A percentile compares a stretch with the other conserved stretches of the same genome.
Conservation (phyloP, 352 stramenopile species). For the Phytophthora podocarpi region DNA sequence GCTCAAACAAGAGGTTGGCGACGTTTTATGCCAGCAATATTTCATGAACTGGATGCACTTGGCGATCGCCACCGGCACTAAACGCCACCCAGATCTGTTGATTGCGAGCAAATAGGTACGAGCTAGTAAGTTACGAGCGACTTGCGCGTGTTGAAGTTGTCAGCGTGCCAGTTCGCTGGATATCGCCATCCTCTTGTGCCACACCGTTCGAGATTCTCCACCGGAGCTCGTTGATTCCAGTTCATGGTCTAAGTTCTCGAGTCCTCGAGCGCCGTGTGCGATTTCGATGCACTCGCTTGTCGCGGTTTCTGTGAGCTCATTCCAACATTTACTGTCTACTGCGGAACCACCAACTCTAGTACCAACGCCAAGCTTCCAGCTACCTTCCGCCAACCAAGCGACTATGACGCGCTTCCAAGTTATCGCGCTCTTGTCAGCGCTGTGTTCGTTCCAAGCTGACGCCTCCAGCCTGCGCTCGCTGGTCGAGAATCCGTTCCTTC, state of each 20-base stretch:
- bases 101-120: constrained; percentile 10
- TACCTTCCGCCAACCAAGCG: constrained; percentile 20
- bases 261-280: too few species aligned
- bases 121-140: too few species aligned
- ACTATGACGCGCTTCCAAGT: constrained; percentile 27
- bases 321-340: constrained; percentile 27
- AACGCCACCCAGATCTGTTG: too few species aligned
- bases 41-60: constrained; percentile 15
- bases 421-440: constrained; percentile 13
- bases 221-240: too few species aligned
- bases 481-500: constrained; percentile 23
- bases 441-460: constrained; percentile 22
- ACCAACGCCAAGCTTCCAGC: constrained; percentile 16
- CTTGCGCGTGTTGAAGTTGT: constrained; percentile 17
- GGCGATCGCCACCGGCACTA: constrained; percentile 6
- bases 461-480: constrained; percentile 22
- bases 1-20: too few species aligned
- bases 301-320: constrained; percentile 1
- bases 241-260: too few species aligned
- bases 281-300: neutral
- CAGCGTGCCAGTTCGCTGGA: constrained; percentile 15
- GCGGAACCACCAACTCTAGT: constrained; percentile 30
- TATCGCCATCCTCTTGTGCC: neutral
- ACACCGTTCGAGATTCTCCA: too few species aligned
- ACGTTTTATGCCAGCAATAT: constrained; percentile 13